Conservation (phyloP, 257 asterid genomes). For the Galeopsis tetrahit region DNA sequence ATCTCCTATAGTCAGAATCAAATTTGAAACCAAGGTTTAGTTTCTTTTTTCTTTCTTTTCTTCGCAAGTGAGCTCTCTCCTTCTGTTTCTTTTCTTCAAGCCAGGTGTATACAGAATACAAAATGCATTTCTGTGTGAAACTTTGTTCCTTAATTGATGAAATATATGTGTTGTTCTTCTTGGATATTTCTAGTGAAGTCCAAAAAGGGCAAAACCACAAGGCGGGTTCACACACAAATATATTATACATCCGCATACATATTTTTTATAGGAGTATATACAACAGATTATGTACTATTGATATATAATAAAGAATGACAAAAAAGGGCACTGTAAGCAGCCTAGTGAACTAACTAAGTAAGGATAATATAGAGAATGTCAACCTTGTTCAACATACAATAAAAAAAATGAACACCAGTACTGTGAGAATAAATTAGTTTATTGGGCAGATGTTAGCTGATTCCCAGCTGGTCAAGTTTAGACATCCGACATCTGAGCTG, state of each 20-base stretch:
- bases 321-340: background rate
- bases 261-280: background rate
- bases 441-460: conserved; percentile 18
- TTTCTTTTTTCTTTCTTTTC: background rate
- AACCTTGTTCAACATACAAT: conserved; percentile 20
- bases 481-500: conserved; percentile 24
- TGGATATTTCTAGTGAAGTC: background rate
- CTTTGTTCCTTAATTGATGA: background rate
- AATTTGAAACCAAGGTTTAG: background rate
- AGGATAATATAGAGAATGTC: background rate
- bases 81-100: conserved; percentile 1
- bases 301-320: background rate
- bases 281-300: background rate
- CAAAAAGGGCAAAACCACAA: background rate
- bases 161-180: background rate
- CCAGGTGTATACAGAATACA: background rate
- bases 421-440: conserved; percentile 19
- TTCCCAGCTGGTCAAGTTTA: conserved; percentile 12
- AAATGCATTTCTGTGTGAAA: background rate
- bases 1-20: background rate
- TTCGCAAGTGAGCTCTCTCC: background rate
- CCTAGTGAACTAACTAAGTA: background rate
- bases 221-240: background rate
- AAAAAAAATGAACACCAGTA: conserved; percentile 18
- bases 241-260: no score